Evolutionary conservation across 225 moss, liverwort and hornwort genomes (phyloP).

Genomic region (Neckera pumila): DNA sequence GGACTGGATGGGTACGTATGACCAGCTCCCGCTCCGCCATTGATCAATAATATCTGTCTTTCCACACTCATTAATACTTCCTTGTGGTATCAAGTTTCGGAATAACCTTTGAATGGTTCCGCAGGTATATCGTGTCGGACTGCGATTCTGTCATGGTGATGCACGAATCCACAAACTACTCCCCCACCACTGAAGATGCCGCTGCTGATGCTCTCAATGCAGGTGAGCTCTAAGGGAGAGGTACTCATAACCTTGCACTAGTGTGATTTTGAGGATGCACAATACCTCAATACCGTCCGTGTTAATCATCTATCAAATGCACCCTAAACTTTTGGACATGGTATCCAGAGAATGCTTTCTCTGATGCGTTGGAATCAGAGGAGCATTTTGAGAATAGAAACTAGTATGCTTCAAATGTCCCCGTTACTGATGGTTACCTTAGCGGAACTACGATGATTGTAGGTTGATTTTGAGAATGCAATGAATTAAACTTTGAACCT

Average conservation of each 20-base stretch:
- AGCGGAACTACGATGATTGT: background rate
- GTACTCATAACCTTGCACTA: background rate
- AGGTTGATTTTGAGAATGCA: background rate
- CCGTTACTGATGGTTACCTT: background rate
- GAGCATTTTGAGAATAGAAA: background rate
- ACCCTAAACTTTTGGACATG: background rate
- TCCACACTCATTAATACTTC: background rate
- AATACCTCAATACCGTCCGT: background rate
- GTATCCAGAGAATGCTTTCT: background rate
- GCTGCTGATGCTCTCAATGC: slow-evolving; percentile 73
- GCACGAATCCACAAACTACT: slow-evolving; percentile 63
- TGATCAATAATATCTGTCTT: background rate
- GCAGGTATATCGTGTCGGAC: slow-evolving; percentile 87
- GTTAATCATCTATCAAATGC: background rate
- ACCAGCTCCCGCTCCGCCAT: too few species aligned
- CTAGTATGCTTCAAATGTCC: background rate
- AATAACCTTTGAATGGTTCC: background rate
- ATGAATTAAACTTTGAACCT: background rate
- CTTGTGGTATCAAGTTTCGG: background rate
- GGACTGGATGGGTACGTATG: slow-evolving; percentile 51
- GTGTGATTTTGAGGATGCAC: background rate
- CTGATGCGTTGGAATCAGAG: background rate
- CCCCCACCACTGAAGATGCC: slow-evolving; percentile 63
- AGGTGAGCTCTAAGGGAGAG: slow-evolving; percentile 6
- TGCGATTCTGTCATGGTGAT: slow-evolving; percentile 87